Evolutionary conservation across 345 rosid genomes (phyloP).

Genomic region (Eucalyptus curtisii): DNA sequence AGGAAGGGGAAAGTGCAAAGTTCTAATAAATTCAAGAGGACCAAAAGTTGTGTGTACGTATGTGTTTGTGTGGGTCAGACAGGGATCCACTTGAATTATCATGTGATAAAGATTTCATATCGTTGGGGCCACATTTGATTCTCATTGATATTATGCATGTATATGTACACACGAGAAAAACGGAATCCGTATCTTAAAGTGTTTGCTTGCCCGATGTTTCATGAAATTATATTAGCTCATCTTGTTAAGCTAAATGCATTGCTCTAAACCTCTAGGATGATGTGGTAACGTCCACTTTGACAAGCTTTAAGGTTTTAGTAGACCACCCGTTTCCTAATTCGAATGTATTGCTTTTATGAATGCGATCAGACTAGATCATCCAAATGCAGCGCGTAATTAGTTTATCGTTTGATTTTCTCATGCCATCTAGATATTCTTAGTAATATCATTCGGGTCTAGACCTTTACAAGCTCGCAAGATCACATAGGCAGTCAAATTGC

Average conservation of each 20-base stretch:
- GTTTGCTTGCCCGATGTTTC: not conserved
- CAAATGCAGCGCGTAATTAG: not conserved
- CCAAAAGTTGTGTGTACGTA: not conserved
- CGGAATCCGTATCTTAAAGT: accelerated
- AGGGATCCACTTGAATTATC: not conserved
- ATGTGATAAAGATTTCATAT: not conserved
- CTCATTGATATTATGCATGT: not conserved
- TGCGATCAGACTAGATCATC: not conserved
- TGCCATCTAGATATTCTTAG: not conserved
- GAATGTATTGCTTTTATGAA: not conserved
- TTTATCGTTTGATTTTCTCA: not conserved
- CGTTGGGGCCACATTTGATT: not conserved
- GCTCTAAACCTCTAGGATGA: not conserved
- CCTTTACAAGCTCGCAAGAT: not conserved
- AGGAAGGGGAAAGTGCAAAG: not conserved
- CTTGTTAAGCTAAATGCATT: not conserved
- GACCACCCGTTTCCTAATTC: not conserved
- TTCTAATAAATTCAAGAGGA: not conserved
- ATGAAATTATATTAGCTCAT: not conserved
- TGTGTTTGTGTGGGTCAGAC: not conserved
- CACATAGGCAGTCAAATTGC: not conserved
- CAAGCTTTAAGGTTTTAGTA: not conserved
- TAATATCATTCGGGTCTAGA: not conserved
- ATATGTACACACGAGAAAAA: not conserved
- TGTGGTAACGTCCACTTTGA: not conserved